Conservation (phyloP, 164 flowering plant species). For the Platanus orientalis region DNA sequence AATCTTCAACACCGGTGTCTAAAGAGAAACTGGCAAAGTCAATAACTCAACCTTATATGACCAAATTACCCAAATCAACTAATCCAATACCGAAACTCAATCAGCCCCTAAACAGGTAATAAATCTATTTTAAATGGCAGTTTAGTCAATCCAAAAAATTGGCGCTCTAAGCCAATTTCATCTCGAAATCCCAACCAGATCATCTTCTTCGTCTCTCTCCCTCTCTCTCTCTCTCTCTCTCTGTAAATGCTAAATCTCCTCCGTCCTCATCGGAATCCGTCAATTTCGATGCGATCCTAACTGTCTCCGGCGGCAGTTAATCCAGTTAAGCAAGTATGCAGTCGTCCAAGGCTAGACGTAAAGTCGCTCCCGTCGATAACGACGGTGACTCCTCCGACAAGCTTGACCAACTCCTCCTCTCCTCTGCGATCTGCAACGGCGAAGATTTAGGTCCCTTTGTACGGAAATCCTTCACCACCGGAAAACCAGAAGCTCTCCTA, state of each 20-base stretch:
- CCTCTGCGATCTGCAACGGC: background rate
- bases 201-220: background rate
- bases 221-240: background rate
- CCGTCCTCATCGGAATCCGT: slow-evolving; percentile 11
- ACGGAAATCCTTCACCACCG: background rate
- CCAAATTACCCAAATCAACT: no score
- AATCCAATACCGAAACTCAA: no score
- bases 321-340: slow-evolving; percentile 16
- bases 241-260: slow-evolving; percentile 15
- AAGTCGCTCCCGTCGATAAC: slow-evolving; percentile 44
- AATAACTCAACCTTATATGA: no score
- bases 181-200: no score
- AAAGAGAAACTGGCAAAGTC: no score
- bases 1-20: no score
- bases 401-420: slow-evolving; percentile 46
- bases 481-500: background rate
- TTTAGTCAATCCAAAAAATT: no score
- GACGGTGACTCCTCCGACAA: slow-evolving; percentile 71
- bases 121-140: no score
- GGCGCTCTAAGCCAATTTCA: slow-evolving; percentile 12
- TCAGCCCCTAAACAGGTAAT: no score
- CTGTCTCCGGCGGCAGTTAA: background rate
- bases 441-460: background rate
- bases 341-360: slow-evolving; percentile 55
- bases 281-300: slow-evolving; percentile 5